These are phyloP conservation scores for Coemansia erecta DNA, from an alignment of 192 early-diverging fungal species.

Conservation along the genomic window DNA sequence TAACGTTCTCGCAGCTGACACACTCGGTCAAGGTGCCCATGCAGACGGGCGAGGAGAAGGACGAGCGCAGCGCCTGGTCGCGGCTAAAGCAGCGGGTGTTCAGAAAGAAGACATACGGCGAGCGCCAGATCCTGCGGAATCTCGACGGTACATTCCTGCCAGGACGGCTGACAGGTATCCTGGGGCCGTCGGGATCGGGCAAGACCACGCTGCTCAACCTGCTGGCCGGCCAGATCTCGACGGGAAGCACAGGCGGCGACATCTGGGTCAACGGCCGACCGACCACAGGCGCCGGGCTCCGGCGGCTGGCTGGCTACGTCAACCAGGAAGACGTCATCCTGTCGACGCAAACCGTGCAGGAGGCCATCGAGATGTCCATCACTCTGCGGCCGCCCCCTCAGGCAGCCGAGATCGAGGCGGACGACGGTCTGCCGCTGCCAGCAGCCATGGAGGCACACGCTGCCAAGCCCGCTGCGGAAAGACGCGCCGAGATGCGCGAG, in stretches of 20 bases:
- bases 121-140: slow-evolving; percentile 37
- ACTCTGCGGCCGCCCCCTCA: slow-evolving; percentile 45
- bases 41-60: not conserved
- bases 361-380: slow-evolving; percentile 72
- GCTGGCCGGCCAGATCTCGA: slow-evolving; percentile 56
- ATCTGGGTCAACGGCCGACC: slow-evolving; percentile 60
- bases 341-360: slow-evolving; percentile 69
- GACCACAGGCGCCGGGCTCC: slow-evolving; percentile 55
- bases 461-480: slow-evolving; percentile 2
- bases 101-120: slow-evolving; percentile 13
- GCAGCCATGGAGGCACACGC: slow-evolving; percentile 13
- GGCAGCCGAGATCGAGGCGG: slow-evolving; percentile 14
- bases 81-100: not conserved
- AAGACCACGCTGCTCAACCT: slow-evolving; percentile 67
- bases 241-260: slow-evolving; percentile 51
- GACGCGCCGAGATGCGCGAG: not conserved
- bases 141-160: slow-evolving; percentile 49
- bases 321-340: slow-evolving; percentile 65
- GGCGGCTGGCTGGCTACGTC: slow-evolving; percentile 55
- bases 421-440: slow-evolving; percentile 35
- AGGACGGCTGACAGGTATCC: slow-evolving; percentile 60
- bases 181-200: slow-evolving; percentile 64
- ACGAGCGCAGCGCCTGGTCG: not conserved
- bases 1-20: not conserved
- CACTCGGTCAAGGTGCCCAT: slow-evolving; percentile 32